Conservation (phyloP, 257 asterid genomes). For the Agastache rugosa region DNA sequence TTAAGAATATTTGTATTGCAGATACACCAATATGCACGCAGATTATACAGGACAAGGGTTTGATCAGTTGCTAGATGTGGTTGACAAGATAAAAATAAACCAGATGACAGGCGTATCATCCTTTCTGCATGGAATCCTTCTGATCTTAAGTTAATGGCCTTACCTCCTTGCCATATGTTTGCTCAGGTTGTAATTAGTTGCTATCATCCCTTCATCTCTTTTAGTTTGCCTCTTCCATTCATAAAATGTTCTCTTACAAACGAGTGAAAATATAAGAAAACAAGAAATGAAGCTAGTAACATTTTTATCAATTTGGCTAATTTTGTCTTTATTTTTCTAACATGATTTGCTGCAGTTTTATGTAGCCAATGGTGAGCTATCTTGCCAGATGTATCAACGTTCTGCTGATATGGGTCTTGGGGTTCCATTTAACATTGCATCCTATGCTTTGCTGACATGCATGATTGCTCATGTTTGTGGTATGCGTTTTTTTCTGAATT, state of each 20-base stretch:
- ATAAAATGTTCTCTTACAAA: neutral
- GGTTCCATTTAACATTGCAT: conserved; percentile 82
- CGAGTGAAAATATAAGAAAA: neutral
- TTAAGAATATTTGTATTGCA: conserved; percentile 35
- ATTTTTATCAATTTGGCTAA: conserved; percentile 7
- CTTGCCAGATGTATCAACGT: conserved; percentile 91
- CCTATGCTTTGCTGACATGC: conserved; percentile 77
- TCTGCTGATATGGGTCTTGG: conserved; percentile 93
- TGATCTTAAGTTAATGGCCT: conserved; percentile 76
- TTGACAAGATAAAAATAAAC: conserved; percentile 69
- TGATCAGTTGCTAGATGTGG: conserved; percentile 80
- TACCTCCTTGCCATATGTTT: conserved; percentile 93
- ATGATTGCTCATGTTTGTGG: conserved; percentile 89
- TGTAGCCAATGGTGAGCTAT: conserved; percentile 74
- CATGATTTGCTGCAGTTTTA: conserved; percentile 59
- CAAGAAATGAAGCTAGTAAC: neutral
- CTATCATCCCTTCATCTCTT: neutral
- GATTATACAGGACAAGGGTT: conserved; percentile 83
- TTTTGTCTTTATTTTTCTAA: conserved; percentile 3
- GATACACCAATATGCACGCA: conserved; percentile 75
- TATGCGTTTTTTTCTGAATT: conserved; percentile 33
- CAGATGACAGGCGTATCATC: conserved; percentile 71
- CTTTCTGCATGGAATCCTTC: conserved; percentile 91
- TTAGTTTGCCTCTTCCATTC: neutral
- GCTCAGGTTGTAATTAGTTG: conserved; percentile 59